These are phyloP conservation scores for Martensiomyces pterosporus DNA, from an alignment of 192 early-diverging fungal species.

Conservation along the genomic window DNA sequence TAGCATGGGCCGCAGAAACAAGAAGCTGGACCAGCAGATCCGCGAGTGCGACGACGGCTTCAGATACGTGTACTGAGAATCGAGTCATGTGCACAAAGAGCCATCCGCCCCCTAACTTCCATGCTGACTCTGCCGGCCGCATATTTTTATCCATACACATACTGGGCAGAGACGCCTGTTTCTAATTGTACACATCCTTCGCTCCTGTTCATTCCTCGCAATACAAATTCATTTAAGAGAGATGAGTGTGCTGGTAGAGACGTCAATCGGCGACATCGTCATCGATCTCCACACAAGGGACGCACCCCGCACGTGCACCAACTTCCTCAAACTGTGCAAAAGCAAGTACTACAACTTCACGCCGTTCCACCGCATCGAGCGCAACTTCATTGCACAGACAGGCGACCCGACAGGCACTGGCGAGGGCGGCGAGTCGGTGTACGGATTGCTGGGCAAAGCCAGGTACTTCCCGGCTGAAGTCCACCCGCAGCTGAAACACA, in stretches of 20 bases:
- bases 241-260: conserved; percentile 82
- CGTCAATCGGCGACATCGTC: conserved; percentile 57
- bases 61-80: conserved; percentile 3
- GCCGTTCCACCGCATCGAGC: conserved; percentile 75
- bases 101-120: no score
- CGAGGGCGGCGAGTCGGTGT: conserved; percentile 73
- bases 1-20: conserved; percentile 42
- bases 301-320: conserved; percentile 80
- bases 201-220: no score
- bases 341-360: conserved; percentile 81
- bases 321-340: conserved; percentile 84
- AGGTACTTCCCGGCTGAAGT: conserved; percentile 66
- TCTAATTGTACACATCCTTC: no score
- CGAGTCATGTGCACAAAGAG: no score
- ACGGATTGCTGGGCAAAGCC: conserved; percentile 54
- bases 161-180: background rate
- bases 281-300: conserved; percentile 33
- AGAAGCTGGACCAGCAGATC: conserved; percentile 55
- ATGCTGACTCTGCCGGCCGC: conserved; percentile 10
- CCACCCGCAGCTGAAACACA: conserved; percentile 65
- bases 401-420: conserved; percentile 95
- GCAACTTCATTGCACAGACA: conserved; percentile 92
- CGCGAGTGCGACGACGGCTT: background rate
- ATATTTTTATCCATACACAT: conserved; percentile 29
- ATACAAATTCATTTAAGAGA: background rate